Evolutionary conservation across 176 grass and related monocot genomes (phyloP), one percentile per base, ranked within the genome.

Genomic region (Zea mays): DNA sequence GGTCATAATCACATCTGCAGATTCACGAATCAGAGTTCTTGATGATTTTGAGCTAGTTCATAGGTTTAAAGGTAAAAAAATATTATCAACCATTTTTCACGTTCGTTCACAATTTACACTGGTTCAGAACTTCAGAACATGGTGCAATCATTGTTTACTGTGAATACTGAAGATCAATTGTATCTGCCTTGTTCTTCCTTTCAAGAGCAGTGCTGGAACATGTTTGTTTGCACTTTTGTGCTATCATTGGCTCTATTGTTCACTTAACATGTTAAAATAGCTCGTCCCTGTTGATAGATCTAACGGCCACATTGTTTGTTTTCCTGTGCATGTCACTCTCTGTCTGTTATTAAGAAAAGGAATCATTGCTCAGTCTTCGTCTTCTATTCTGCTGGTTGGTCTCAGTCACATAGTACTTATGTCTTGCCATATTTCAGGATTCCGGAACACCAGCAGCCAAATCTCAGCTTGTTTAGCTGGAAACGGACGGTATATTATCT

Each of bases 391-490:
- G 14, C 71, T 57, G 5, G 19, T 76, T 80, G 65, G 76, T 84
- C 70, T 45, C 70, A 40, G 10, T 40, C 57, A 46, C 39, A 41
- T 16, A 49, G 43, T 58, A 36, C 65, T 47, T 5, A 4, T 67
- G 60, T 20, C 10, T 44, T 74, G 5, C 69, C 78, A 71, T 72
- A 68, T 88, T 85, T 92, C 85, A 97, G 96, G 96, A 41, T 98
- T 98, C 83, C 87, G 87, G 44, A 98, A 98, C 71, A 98, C 89
- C 48, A 90, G 78, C 83, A 98, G 96, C 78, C 96, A 98, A 84
- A 95, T 98, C 59, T 90, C 90, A 78, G 92, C 96, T 57, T 88
- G 85, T 85, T 84, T 85, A 46, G 75, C 89, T 45, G 79, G 78
- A 76, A 90, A 90, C 45, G 87, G 92, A 49, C 86, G 81, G 67